Evolutionary conservation across 2,329 filamentous ascomycete genomes (phyloP).

Genomic region (Diplocarpon rosae): DNA sequence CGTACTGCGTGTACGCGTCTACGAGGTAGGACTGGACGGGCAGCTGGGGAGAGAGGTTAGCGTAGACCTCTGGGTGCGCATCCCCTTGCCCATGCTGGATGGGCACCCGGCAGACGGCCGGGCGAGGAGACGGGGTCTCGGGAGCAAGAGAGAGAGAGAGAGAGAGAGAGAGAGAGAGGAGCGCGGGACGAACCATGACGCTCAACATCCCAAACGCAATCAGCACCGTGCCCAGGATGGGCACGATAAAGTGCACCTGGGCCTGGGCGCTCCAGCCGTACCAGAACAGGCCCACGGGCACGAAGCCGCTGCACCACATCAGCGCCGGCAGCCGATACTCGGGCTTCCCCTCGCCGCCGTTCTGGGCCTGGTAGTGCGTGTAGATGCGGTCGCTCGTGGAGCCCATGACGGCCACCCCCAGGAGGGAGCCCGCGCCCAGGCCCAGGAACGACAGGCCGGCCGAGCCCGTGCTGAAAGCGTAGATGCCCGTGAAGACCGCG

Average conservation of each 20-base stretch:
- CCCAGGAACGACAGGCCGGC: slow-evolving; percentile 34
- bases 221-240: slow-evolving; percentile 28
- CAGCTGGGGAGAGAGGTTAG: background rate
- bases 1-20: slow-evolving; percentile 5
- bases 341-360: slow-evolving; percentile 27
- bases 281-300: slow-evolving; percentile 39
- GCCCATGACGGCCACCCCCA: slow-evolving; percentile 2
- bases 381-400: background rate
- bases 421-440: slow-evolving; percentile 31
- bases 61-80: too few species aligned
- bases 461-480: slow-evolving; percentile 32
- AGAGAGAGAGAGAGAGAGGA: background rate
- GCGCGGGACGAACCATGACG: background rate
- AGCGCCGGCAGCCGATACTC: slow-evolving; percentile 31
- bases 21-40: slow-evolving; percentile 6
- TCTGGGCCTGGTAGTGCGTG: slow-evolving; percentile 31
- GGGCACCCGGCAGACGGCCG: background rate
- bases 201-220: slow-evolving; percentile 5
- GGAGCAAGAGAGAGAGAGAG: background rate
- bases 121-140: background rate
- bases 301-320: slow-evolving; percentile 32
- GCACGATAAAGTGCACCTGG: slow-evolving; percentile 34
- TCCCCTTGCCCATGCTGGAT: too few species aligned
- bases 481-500: slow-evolving; percentile 35
- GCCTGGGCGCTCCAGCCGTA: slow-evolving; percentile 37